phyloP scores from a whole-genome alignment of 805 yeast species.

The Metschnikowia noctiluminum region DNA sequence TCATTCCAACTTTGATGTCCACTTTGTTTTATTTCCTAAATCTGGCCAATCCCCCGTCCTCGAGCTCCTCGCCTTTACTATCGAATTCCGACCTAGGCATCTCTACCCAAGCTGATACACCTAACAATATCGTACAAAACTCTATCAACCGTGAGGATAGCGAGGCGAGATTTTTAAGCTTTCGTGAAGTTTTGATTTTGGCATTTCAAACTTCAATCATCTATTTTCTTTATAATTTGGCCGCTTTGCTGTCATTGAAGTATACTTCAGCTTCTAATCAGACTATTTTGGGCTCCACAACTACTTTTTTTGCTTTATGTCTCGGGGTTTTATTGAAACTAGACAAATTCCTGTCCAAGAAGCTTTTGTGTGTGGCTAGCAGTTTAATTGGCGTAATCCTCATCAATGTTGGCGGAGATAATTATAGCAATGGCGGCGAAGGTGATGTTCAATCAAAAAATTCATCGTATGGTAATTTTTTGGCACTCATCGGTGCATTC shows the following conservation, averaged over 20 bases:
- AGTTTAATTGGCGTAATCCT: constrained; percentile 47
- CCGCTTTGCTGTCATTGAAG: constrained; percentile 40
- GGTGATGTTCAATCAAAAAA: constrained; percentile 30
- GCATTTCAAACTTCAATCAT: constrained; percentile 40
- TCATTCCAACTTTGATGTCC: constrained; percentile 33
- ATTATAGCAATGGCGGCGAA: constrained; percentile 13
- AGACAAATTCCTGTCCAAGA: constrained; percentile 41
- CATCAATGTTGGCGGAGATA: constrained; percentile 30
- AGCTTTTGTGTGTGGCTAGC: constrained; percentile 40
- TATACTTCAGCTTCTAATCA: constrained; percentile 54
- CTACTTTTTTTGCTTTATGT: constrained; percentile 48
- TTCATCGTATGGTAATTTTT: constrained; percentile 42
- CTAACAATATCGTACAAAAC: too few species aligned
- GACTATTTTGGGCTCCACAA: constrained; percentile 48
- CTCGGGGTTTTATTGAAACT: constrained; percentile 40
- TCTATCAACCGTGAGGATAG: too few species aligned
- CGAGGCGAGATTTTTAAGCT: constrained; percentile 18
- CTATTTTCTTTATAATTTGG: constrained; percentile 40
- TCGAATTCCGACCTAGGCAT: constrained; percentile 13
- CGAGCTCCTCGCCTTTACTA: constrained; percentile 13
- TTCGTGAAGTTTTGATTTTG: constrained; percentile 30
- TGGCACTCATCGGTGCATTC: constrained; percentile 46
- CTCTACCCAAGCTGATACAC: too few species aligned
- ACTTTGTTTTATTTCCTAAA: neutral
- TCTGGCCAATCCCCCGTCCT: constrained; percentile 12